Base-by-base conservation (phyloP, 805 yeast species). In the Clavispora santaluciae region DNA sequence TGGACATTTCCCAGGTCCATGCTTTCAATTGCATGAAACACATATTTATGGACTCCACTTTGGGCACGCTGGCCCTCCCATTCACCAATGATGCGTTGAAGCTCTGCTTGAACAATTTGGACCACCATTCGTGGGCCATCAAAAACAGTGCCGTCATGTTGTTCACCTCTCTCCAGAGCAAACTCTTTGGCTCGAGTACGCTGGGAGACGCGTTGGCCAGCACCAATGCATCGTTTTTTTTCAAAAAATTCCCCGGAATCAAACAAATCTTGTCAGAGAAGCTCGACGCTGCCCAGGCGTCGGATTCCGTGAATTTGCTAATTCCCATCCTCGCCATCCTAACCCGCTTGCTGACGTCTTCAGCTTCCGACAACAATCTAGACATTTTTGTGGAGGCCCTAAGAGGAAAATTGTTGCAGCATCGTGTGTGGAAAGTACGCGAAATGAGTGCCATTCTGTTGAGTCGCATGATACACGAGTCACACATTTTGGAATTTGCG, bases 101-200 rank as follows among this genome's bases (percentile, higher is more conserved):
- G 20, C 58, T 86, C 16, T 70, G 95, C 0, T 68, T 93, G 33
- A 52, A 63, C 2, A 73, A 80, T 25, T 87, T 91, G 60, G 70
- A 76, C 1, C 78, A 86, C 2, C 65, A 72, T 2, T 68, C 79
- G 18, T 91, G 98, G 98, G 80, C 95, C 0, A 74, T 91, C 21
- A 73, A 96, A 55, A 91, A 91, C 57, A 87, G 97, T 60, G 88
- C 95, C 0, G 84, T 90, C 15, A 93, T 91, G 98, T 69, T 91
- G 30, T 91, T 89, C 58, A 82, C 95, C 1, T 81, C 95, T 0
- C 61, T 91, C 31, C 93, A 87, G 53, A 83, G 82, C 44, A 72
- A 91, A 44, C 55, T 93, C 5, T 90, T 91, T 61, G 95, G 95
- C 1, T 75, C 72, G 11, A 70, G 70, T 34, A 66, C 68, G 40